These are phyloP conservation scores for Yarrowia sp. DNA, from an alignment of 805 yeast species.

Conservation along the genomic window DNA sequence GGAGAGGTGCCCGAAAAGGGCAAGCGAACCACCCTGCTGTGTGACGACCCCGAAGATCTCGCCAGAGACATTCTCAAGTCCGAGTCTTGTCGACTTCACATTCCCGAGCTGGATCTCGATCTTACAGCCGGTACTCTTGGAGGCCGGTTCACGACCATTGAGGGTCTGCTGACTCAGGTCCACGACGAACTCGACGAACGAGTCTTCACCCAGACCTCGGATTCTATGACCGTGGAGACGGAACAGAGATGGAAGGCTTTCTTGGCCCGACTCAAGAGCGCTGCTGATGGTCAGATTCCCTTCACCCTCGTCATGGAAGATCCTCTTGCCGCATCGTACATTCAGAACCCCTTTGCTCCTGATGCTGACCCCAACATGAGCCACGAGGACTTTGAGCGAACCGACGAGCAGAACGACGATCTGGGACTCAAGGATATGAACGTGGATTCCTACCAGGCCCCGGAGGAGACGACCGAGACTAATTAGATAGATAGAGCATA, in stretches of 20 bases:
- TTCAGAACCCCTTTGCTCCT: slow-evolving; percentile 98
- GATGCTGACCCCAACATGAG: slow-evolving; percentile 96
- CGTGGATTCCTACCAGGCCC: slow-evolving; percentile 30
- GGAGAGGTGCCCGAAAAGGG: slow-evolving; percentile 92
- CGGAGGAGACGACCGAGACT: slow-evolving; percentile 8
- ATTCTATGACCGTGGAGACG: slow-evolving; percentile 80
- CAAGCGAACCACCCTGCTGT: slow-evolving; percentile 61
- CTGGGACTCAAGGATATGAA: slow-evolving; percentile 62
- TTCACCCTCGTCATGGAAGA: slow-evolving; percentile 90
- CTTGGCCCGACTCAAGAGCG: slow-evolving; percentile 68
- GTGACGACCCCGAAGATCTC: slow-evolving; percentile 88
- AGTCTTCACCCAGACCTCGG: slow-evolving; percentile 82
- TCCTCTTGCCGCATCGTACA: slow-evolving; percentile 91
- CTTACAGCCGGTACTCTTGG: slow-evolving; percentile 95
- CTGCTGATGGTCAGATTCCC: slow-evolving; percentile 72
- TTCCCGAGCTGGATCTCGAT: slow-evolving; percentile 88
- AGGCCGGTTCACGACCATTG: slow-evolving; percentile 95
- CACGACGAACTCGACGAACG: slow-evolving; percentile 81
- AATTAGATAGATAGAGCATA: not conserved
- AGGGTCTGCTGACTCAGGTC: slow-evolving; percentile 87
- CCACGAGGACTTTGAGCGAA: slow-evolving; percentile 86
- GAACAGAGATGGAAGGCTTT: slow-evolving; percentile 80
- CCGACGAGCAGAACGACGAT: slow-evolving; percentile 84
- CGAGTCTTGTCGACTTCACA: slow-evolving; percentile 80
- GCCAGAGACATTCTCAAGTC: slow-evolving; percentile 92